phyloP scores from a whole-genome alignment of 1,139 yeast species.

The Suhomyces panamericanus region DNA sequence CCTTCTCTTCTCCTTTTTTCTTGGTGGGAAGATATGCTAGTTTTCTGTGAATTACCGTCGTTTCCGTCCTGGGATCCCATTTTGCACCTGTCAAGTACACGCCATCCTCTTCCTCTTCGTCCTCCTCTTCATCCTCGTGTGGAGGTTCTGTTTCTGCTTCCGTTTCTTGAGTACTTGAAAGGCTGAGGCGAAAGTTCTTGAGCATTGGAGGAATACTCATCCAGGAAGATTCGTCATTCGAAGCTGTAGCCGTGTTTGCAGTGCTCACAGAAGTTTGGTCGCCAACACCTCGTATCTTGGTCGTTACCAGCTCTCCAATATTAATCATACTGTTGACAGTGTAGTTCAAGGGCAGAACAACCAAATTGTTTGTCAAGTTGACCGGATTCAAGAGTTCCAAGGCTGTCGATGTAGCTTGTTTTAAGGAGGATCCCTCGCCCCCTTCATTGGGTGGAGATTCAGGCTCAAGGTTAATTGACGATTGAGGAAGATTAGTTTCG shows the following conservation, averaged over 20 bases:
- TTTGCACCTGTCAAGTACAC: constrained; percentile 30
- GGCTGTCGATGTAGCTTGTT: constrained; percentile 17
- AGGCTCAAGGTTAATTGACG: constrained; percentile 7
- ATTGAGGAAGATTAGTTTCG: constrained; percentile 12
- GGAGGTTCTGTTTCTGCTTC: not conserved
- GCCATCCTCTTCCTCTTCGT: constrained; percentile 23
- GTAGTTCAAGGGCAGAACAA: constrained; percentile 40
- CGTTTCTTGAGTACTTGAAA: not conserved
- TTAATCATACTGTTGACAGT: constrained; percentile 38
- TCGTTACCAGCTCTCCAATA: constrained; percentile 10
- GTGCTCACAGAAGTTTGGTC: constrained; percentile 9
- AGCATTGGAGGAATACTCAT: constrained; percentile 28
- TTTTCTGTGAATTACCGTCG: constrained; percentile 19
- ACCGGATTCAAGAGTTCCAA: constrained; percentile 37
- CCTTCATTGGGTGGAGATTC: constrained; percentile 2
- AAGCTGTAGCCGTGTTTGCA: not conserved
- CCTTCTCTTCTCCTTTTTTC: constrained; percentile 6
- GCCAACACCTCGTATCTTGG: constrained; percentile 4
- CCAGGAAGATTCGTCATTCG: constrained; percentile 19
- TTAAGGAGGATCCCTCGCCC: constrained; percentile 1
- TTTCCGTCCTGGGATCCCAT: constrained; percentile 16
- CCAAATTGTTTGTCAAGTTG: constrained; percentile 37
- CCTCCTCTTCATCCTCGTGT: constrained; percentile 10
- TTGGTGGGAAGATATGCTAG: constrained; percentile 29
- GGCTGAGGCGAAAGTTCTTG: constrained; percentile 10